Evolutionary conservation across 805 yeast species (phyloP), one percentile per base, ranked within the genome.

Genomic region (Monosporozyma unispora): DNA sequence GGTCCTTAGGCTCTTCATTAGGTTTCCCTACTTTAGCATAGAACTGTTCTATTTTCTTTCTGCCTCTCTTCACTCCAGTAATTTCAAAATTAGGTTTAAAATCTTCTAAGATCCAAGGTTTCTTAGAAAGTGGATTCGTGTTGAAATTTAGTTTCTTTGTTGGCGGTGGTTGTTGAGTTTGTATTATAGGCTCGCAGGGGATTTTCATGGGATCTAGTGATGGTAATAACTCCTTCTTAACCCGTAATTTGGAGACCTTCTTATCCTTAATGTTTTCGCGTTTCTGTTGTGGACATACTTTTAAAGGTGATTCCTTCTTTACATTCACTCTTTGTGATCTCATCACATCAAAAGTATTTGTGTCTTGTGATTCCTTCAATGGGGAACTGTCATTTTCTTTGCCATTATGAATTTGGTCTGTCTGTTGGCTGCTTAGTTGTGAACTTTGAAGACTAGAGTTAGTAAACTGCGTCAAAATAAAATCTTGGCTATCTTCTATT

Each of bases 81-180:
- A 42, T n/a, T 40, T 56, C 51, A 19, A 58, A 56, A 46, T 64
- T 65, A 3, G 59, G 59, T 46, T 56, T 61, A 33, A 65, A 65
- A 47, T 65, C 69, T 48, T 65, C 69, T 25, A 61, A 53, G 6
- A 65, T 65, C 69, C 69, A 65, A 3, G 68, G 62, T 35, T 57
- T 57, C 14, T 49, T 49, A 2, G 62, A 60, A 1, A 57, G 9
- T 5, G 69, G 69, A 46, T 65, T 63, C 9, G 14, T 40, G 42
- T 59, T 60, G 16, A 65, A 54, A 42, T 53, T 46, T 2, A 46
- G 21, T 37, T 33, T 35, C 27, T 45, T 42, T 7, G 19, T 35
- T 23, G 25, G 19, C 14, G 33, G 22, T 31, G 45, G 27, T 12
- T 37, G 21, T 35, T 14, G 14, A 9, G 33, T 21, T 8, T 33